Conservation (phyloP, 352 stramenopile genomes). For the Pythium angustatum region DNA sequence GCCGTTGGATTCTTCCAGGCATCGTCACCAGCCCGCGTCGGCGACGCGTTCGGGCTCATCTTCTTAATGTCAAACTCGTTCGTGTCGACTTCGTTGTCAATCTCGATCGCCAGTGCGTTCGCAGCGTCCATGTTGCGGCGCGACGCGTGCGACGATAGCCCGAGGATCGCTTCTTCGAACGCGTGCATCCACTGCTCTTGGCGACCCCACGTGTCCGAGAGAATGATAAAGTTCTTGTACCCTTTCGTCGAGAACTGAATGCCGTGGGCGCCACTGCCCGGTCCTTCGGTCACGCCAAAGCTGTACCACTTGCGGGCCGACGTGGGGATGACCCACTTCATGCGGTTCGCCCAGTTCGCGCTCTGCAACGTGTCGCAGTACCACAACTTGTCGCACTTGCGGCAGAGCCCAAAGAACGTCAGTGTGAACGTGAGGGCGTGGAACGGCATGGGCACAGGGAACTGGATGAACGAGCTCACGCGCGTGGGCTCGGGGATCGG, state of each 20-base stretch:
- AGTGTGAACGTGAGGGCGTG: constrained; percentile 86
- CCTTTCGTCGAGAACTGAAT: constrained; percentile 88
- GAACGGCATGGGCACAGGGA: constrained; percentile 87
- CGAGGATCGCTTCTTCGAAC: constrained; percentile 77
- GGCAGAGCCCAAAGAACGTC: constrained; percentile 82
- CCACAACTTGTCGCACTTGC: constrained; percentile 88
- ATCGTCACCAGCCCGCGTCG: constrained; percentile 11
- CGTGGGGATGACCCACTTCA: constrained; percentile 90
- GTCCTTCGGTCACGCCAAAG: constrained; percentile 76
- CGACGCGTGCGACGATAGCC: constrained; percentile 55
- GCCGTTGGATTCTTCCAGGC: constrained; percentile 10
- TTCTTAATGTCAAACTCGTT: constrained; percentile 68
- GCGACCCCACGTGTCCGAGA: constrained; percentile 82
- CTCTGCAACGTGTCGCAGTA: constrained; percentile 86
- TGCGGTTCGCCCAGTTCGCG: constrained; percentile 82
- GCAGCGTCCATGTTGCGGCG: constrained; percentile 58
- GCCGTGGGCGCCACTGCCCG: constrained; percentile 79
- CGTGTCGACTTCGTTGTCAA: constrained; percentile 86
- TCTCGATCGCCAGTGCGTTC: constrained; percentile 82
- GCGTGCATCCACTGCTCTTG: constrained; percentile 89
- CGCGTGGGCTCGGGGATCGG: constrained; percentile 83
- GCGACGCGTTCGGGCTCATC: constrained; percentile 23
- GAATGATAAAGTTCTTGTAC: constrained; percentile 89
- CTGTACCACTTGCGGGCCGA: constrained; percentile 88
- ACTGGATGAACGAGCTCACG: constrained; percentile 88